Conservation (phyloP, 345 rosid species). For the Litchi chinensis region DNA sequence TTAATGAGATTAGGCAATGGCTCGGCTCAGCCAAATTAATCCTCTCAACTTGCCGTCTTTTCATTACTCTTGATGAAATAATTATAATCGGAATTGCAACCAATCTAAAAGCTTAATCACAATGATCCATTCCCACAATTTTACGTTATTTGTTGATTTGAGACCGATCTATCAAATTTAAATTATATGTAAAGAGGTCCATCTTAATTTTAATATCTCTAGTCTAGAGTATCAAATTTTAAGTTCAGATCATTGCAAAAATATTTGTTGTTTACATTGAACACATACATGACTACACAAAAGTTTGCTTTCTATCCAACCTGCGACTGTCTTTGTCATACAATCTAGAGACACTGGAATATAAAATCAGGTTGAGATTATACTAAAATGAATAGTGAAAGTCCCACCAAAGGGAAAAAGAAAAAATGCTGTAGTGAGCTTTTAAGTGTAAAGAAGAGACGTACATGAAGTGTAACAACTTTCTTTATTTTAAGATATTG, state of each 20-base stretch:
- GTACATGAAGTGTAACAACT: not conserved
- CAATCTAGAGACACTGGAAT: not conserved
- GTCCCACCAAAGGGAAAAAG: conserved; percentile 23
- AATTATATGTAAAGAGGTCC: no score
- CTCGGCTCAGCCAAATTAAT: not conserved
- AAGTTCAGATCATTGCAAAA: not conserved
- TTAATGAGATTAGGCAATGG: not conserved
- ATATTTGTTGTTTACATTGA: conserved; percentile 6
- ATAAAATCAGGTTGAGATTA: not conserved
- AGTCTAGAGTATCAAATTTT: no score
- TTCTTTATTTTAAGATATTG: conserved; percentile 20
- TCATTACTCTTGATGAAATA: not conserved
- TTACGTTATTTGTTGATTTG: not conserved
- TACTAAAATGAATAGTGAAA: not conserved
- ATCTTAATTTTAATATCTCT: not conserved
- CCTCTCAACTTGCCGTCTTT: not conserved
- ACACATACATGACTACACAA: not conserved
- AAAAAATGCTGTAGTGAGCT: not conserved
- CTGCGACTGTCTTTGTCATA: not conserved
- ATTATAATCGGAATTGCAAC: not conserved
- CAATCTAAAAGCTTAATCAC: not conserved
- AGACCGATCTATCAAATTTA: no score
- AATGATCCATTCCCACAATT: not conserved
- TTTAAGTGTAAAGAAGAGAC: not conserved
- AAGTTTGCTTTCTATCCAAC: not conserved